Conservation (phyloP, 495 filamentous ascomycete species). For the Aspergillus diversus region DNA sequence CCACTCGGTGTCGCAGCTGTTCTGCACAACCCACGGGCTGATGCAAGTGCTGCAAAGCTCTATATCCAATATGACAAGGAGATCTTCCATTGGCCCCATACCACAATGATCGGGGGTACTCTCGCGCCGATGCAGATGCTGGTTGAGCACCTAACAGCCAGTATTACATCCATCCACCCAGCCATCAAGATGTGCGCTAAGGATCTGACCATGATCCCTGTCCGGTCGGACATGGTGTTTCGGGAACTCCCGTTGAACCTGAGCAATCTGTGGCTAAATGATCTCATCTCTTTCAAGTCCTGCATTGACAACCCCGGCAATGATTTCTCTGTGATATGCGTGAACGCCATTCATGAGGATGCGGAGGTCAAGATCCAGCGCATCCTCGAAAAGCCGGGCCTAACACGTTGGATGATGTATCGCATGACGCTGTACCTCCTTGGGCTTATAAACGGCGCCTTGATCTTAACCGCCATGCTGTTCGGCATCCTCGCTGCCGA, state of each 20-base stretch:
- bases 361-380: constrained; percentile 2
- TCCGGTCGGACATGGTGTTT: constrained; percentile 33
- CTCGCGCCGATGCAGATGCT: constrained; percentile 35
- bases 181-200: constrained; percentile 33
- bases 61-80: constrained; percentile 35
- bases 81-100: constrained; percentile 36
- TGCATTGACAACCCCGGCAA: constrained; percentile 27
- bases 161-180: constrained; percentile 29
- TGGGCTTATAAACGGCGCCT: constrained; percentile 27
- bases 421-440: constrained; percentile 24
- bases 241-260: constrained; percentile 32
- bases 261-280: constrained; percentile 33
- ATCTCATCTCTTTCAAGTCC: constrained; percentile 29
- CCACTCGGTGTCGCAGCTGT: constrained; percentile 38
- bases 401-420: constrained; percentile 16
- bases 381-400: constrained; percentile 14
- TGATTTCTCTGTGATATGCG: constrained; percentile 30
- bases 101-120: constrained; percentile 36
- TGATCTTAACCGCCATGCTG: constrained; percentile 29
- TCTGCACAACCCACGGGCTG: constrained; percentile 34
- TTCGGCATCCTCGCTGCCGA: constrained; percentile 31
- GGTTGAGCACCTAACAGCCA: constrained; percentile 32
- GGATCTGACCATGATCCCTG: constrained; percentile 31
- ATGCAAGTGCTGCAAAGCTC: constrained; percentile 29
- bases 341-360: constrained; percentile 19